These are phyloP conservation scores for Plectosphaerella cucumerina DNA, from an alignment of 2,329 filamentous ascomycete species.

Conservation along the genomic window DNA sequence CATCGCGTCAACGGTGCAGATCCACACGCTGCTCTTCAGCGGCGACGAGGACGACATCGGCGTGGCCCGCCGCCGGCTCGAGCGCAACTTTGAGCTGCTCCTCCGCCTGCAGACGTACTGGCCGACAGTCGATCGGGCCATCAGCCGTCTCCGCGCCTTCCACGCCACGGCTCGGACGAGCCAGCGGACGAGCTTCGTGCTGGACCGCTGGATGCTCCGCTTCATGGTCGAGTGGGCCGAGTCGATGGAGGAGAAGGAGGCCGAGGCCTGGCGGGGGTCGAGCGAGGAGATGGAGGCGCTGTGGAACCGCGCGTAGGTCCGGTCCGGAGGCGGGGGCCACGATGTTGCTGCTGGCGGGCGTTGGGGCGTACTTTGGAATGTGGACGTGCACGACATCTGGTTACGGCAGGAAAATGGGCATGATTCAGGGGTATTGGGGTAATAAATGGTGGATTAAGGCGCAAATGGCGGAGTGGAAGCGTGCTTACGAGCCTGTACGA, in stretches of 20 bases:
- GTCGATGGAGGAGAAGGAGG: constrained; percentile 21
- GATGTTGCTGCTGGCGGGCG: not conserved
- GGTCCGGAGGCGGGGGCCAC: not conserved
- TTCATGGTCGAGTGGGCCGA: constrained; percentile 28
- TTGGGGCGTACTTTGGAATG: not conserved
- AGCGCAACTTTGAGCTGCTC: constrained; percentile 39
- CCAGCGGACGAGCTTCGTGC: constrained; percentile 29
- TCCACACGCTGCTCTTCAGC: constrained; percentile 39
- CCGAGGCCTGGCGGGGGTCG: constrained; percentile 7
- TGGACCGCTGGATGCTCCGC: constrained; percentile 37
- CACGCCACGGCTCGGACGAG: constrained; percentile 33
- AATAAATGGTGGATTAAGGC: not conserved
- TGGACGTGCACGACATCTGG: too few relatives aligned
- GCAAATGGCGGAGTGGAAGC: not conserved
- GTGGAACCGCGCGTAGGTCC: constrained; percentile 4
- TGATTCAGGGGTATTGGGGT: not conserved
- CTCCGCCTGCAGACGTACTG: constrained; percentile 33
- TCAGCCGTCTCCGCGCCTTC: constrained; percentile 34
- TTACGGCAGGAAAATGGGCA: not conserved
- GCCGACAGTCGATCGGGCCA: constrained; percentile 31
- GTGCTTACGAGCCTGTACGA: not conserved
- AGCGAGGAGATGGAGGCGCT: constrained; percentile 15
- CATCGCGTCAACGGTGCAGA: constrained; percentile 40
- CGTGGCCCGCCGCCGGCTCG: constrained; percentile 28
- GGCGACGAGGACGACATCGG: constrained; percentile 27